Evolutionary conservation across 1,284 basidiomycete genomes (phyloP).

Genomic region (Paramarasmius palmivorus): DNA sequence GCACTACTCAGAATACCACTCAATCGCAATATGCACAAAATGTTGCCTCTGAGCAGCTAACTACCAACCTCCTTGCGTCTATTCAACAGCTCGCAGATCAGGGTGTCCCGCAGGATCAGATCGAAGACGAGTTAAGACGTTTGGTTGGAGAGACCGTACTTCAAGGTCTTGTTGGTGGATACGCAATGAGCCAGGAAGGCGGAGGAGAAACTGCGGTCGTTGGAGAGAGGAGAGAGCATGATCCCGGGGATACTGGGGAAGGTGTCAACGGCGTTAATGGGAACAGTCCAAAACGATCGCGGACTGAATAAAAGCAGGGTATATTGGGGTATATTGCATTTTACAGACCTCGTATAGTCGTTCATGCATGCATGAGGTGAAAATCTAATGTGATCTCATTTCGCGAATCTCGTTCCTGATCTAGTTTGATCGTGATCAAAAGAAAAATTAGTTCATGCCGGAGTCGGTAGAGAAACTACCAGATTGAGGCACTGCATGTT

Average conservation of each 20-base stretch:
- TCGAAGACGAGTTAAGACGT: constrained; percentile 55
- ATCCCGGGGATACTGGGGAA: constrained; percentile 10
- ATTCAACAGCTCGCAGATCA: constrained; percentile 70
- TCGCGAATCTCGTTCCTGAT: too few species aligned
- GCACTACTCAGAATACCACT: constrained; percentile 16
- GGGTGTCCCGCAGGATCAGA: constrained; percentile 60
- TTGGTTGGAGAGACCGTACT: constrained; percentile 63
- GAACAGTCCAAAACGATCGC: constrained; percentile 27
- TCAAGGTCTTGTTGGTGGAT: constrained; percentile 60
- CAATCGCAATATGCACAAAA: constrained; percentile 71
- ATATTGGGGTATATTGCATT: too few species aligned
- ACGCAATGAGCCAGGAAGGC: constrained; percentile 36
- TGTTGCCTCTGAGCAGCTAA: constrained; percentile 66
- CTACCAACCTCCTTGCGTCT: constrained; percentile 64
- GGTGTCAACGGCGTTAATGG: neutral
- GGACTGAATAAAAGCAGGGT: constrained; percentile 21
- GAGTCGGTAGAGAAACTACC: too few species aligned
- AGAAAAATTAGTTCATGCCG: too few species aligned
- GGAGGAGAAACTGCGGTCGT: constrained; percentile 15
- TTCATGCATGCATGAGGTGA: too few species aligned
- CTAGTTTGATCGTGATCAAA: too few species aligned
- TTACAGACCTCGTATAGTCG: too few species aligned
- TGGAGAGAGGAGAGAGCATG: constrained; percentile 14
- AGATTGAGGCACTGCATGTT: too few species aligned
- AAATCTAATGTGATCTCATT: too few species aligned